Base-by-base conservation (phyloP, 139 green algal species). In the Edaphochlamys debaryana region DNA sequence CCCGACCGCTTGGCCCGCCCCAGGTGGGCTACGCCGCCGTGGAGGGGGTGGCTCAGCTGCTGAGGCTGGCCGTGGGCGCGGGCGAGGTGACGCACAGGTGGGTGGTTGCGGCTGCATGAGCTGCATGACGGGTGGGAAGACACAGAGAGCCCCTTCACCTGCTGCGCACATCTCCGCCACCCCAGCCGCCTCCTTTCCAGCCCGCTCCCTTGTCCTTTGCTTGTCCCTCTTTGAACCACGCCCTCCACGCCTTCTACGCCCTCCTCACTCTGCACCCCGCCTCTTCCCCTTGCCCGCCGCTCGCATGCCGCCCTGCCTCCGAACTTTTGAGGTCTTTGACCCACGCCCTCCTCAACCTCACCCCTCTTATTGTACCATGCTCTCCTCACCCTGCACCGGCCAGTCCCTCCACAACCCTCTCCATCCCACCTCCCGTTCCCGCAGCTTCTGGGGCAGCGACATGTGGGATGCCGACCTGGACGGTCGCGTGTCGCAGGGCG, bases 401-500 rank as follows among this genome's bases (percentile, higher is more conserved):
- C 22, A 22, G n/a, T n/a, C 54, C 22, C 54, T 63, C 6, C 22
- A 17, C 54, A 9, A 30, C 54, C 19, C 22, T 63, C 15, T 22
- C 20, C 54, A n/a, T 63, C 22, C 23, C 54, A 9, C 22, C 54
- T 63, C 22, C 6, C 6, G 15, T 6, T 40, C 30, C n/a, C 36
- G 34, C 71, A 79, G 71, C 71, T 79, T 79, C 71, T 79, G 71
- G 71, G 71, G 71, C 34, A 54, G 52, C 36, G 36, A 67, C 71
- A 50, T 37, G 36, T 79, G 71, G 71, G 71, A 79, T 52, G 50
- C 34, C 4, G 52, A 79, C 27, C 29, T 40, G 27, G 52, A 79
- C 52, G 71, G 71, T 3, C 11, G 3, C 23, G 52, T 79, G 52
- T 68, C 52, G 34, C 71, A 79, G 71, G 71, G n/a, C 4, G 71